phyloP scores from a whole-genome alignment of 805 yeast species.

The Priceomyces castillae region DNA sequence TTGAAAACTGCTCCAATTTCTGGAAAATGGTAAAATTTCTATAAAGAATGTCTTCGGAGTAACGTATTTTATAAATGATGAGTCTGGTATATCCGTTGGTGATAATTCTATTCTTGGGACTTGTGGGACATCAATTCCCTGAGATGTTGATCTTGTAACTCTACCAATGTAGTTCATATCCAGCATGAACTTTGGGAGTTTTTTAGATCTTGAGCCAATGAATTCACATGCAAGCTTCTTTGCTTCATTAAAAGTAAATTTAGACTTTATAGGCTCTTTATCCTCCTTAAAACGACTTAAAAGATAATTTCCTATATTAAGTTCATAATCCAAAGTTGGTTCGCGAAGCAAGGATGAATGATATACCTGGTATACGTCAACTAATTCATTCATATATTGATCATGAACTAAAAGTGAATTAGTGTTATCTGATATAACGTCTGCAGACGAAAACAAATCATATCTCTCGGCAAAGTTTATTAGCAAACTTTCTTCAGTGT shows the following conservation, averaged over 20 bases:
- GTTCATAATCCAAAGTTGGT: conserved; percentile 37
- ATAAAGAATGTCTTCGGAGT: conserved; percentile 22
- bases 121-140: neutral
- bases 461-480: conserved; percentile 10
- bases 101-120: conserved; percentile 15
- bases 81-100: conserved; percentile 32
- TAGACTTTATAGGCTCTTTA: neutral
- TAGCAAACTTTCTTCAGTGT: neutral
- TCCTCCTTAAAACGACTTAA: neutral
- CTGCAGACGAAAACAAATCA: conserved; percentile 29
- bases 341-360: conserved; percentile 28
- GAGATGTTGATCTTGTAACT: conserved; percentile 14
- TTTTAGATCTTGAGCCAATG: conserved; percentile 35
- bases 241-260: conserved; percentile 12
- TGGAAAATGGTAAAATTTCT: conserved; percentile 32
- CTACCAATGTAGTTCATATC: conserved; percentile 21
- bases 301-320: conserved; percentile 28
- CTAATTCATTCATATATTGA: conserved; percentile 30
- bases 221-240: conserved; percentile 16
- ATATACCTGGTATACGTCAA: conserved; percentile 31
- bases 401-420: conserved; percentile 27
- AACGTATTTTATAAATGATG: conserved; percentile 27
- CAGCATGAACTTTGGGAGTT: conserved; percentile 27
- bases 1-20: conserved; percentile 37
- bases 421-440: conserved; percentile 24